Base-by-base conservation (phyloP, 129 eudicot genomes). In the Flaveria robusta region DNA sequence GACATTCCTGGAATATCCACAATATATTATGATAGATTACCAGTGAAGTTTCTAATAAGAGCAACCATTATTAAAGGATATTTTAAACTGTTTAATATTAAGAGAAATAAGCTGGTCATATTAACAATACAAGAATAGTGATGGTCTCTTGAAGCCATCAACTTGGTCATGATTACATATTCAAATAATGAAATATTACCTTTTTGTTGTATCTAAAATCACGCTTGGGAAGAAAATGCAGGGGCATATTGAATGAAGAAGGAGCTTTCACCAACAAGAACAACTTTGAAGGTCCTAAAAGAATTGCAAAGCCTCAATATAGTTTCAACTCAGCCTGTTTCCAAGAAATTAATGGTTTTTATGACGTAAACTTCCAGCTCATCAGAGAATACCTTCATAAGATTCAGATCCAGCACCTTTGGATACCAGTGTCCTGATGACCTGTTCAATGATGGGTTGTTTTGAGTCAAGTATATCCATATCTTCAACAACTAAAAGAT, bases 201-300 rank as follows among this genome's bases (percentile, higher is more conserved):
- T 87, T 90, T 78, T 84, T 90, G 72, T 77, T 71, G 76, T 80
- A 87, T 63, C 85, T 86, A 56, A 89, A 87, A 73, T 91, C 99
- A 20, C 96, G 96, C 83, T 94, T 94, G 66, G 97, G 97, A 66
- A 94, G 97, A 81, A 91, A 89, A 84, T 91, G 97, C 83, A 78
- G 66, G 83, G 97, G 99, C 91, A 86, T 59, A 55, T 70, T 87
- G 78, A 94, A 72, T 49, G 89, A 87, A 66, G 86, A 52, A 20
- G 83, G 90, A 77, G 97, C 99, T 89, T 89, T 87, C 77, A 91
- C 90, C 87, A 94, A 72, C 66, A 94, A 80, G 75, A 89, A 94
- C 85, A 94, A 77, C 86, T 91, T 94, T 49, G 92, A 84, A 56
- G 94, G 93, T 41, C 96, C 99, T 94, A 70, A 46, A 67, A 55